These are phyloP conservation scores for Echinosophora koreensis DNA, from an alignment of 306 rosid genomes.

Conservation along the genomic window DNA sequence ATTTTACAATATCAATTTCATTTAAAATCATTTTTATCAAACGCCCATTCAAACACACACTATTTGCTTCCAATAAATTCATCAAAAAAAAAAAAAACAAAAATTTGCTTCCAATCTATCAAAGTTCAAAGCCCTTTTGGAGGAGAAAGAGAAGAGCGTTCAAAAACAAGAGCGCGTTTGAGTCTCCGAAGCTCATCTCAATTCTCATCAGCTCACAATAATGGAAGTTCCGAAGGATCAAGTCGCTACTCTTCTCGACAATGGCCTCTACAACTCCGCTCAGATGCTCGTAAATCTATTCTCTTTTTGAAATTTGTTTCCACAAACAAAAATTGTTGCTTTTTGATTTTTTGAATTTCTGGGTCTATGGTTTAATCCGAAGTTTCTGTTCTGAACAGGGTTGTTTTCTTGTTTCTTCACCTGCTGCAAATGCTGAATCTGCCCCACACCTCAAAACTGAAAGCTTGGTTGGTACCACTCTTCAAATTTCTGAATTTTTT, in stretches of 20 bases:
- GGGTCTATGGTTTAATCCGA: conserved; percentile 2
- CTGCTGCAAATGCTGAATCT: conserved; percentile 83
- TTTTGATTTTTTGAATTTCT: conserved; percentile 31
- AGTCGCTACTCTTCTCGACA: conserved; percentile 79
- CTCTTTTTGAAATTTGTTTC: conserved; percentile 15
- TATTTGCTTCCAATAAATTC: no score
- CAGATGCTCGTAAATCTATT: conserved; percentile 81
- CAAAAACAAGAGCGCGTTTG: conserved; percentile 48
- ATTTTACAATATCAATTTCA: no score
- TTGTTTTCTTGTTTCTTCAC: conserved; percentile 96
- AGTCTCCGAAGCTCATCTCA: neutral
- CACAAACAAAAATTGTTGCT: neutral
- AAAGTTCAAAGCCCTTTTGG: conserved; percentile 18
- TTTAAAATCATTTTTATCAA: no score
- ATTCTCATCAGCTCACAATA: conserved; percentile 5
- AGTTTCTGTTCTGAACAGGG: conserved; percentile 58
- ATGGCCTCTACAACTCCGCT: conserved; percentile 94
- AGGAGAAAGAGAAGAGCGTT: conserved; percentile 5
- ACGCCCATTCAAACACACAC: no score
- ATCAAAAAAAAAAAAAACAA: no score
- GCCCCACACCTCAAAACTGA: conserved; percentile 84
- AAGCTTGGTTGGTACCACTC: conserved; percentile 64
- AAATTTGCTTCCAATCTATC: conserved; percentile 31
- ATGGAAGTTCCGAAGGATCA: conserved; percentile 99
- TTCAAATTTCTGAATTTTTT: conserved; percentile 38